phyloP scores from a whole-genome alignment of 306 rosid species.

The Pyrus pyrifolia region DNA sequence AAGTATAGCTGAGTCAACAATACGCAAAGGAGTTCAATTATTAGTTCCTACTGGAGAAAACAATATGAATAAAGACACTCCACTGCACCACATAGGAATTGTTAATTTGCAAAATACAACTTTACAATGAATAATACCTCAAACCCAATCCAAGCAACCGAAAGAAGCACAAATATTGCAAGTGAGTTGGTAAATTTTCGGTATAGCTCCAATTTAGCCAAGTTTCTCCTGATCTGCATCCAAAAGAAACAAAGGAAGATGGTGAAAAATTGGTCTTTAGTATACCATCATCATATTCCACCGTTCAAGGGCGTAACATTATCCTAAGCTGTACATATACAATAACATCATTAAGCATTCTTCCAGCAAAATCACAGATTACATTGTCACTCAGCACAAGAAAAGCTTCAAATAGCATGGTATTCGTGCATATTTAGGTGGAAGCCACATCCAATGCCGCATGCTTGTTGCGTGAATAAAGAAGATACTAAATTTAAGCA shows the following conservation, averaged over 20 bases:
- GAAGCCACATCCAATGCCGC: neutral
- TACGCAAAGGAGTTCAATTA: slow-evolving; percentile 3
- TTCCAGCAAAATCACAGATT: neutral
- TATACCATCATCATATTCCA: neutral
- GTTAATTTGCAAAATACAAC: neutral
- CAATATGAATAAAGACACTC: neutral
- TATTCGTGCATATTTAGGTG: neutral
- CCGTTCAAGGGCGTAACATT: neutral
- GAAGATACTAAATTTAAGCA: neutral
- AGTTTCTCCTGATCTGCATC: slow-evolving; percentile 74
- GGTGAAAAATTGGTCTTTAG: slow-evolving; percentile 7
- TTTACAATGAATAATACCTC: slow-evolving; percentile 51
- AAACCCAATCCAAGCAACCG: slow-evolving; percentile 93
- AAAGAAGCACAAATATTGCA: slow-evolving; percentile 72
- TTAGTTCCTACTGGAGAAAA: slow-evolving; percentile 5
- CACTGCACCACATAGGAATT: neutral
- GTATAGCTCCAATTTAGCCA: slow-evolving; percentile 83
- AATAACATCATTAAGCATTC: neutral
- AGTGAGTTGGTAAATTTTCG: slow-evolving; percentile 85
- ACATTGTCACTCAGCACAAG: neutral
- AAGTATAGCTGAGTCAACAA: slow-evolving; percentile 66
- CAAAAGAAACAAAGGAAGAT: slow-evolving; percentile 5
- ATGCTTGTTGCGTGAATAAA: neutral
- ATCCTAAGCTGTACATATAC: neutral
- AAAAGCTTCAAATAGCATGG: neutral